Evolutionary conservation across 2,329 filamentous ascomycete species (phyloP).

Genomic region (Fusarium falciforme): DNA sequence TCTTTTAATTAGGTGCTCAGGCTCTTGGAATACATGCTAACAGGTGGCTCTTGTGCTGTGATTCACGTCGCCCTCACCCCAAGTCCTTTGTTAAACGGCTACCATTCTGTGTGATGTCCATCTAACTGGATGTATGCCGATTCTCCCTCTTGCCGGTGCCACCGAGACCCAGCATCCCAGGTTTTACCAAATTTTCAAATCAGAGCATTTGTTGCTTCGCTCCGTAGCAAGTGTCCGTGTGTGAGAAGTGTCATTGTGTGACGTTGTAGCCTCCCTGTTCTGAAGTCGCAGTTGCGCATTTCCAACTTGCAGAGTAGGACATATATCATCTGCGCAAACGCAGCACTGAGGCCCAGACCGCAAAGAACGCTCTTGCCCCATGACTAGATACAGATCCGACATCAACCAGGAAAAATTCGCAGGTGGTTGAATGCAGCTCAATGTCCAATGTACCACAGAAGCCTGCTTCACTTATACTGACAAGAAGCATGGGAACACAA

Average conservation of each 20-base stretch:
- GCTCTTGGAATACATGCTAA: not conserved
- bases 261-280: not conserved
- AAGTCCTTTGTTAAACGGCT: not conserved
- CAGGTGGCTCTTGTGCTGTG: not conserved
- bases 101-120: not conserved
- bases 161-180: not conserved
- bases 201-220: not conserved
- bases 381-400: not conserved
- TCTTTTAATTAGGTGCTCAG: not conserved
- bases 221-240: not conserved
- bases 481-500: not conserved
- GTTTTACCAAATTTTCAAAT: no score
- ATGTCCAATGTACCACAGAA: not conserved
- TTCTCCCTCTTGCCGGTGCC: not conserved
- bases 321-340: not conserved
- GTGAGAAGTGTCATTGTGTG: not conserved
- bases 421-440: not conserved
- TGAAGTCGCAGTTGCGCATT: not conserved
- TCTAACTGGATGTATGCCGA: not conserved
- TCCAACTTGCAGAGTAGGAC: not conserved
- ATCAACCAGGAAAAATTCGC: not conserved
- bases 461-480: not conserved
- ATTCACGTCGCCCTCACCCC: not conserved
- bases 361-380: not conserved
- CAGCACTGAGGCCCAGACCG: not conserved